phyloP scores from a whole-genome alignment of 345 rosid species.

The Dipteronia dyeriana region DNA sequence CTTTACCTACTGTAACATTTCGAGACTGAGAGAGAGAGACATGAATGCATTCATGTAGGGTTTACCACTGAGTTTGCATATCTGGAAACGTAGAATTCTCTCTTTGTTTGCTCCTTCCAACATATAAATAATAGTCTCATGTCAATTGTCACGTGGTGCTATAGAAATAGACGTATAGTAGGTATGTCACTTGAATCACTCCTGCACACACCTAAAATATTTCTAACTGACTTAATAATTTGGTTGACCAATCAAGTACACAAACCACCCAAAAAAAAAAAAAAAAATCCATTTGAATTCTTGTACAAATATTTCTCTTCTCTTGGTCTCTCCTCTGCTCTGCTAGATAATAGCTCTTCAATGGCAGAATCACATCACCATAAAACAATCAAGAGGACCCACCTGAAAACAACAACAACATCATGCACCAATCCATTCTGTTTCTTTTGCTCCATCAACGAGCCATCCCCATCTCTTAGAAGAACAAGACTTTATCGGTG shows the following conservation, averaged over 20 bases:
- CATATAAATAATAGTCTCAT: not conserved
- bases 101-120: not conserved
- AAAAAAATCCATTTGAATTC: constrained; percentile 5
- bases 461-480: constrained; percentile 47
- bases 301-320: not conserved
- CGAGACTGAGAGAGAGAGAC: too few relatives aligned
- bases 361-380: constrained; percentile 12
- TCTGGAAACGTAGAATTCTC: not conserved
- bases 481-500: constrained; percentile 47
- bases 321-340: not conserved
- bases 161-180: too few relatives aligned
- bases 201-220: not conserved
- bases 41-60: too few relatives aligned
- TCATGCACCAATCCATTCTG: constrained; percentile 49
- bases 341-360: not conserved
- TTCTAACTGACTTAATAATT: not conserved
- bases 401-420: not conserved
- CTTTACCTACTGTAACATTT: too few relatives aligned
- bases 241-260: constrained; percentile 7
- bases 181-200: too few relatives aligned
- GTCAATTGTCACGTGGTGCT: too few relatives aligned
- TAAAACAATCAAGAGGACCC: constrained; percentile 20
- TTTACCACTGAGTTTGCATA: too few relatives aligned
- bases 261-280: not conserved
- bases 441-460: constrained; percentile 78